Base-by-base conservation (phyloP, 768 basidiomycete species). In the Lentinula sp. region DNA sequence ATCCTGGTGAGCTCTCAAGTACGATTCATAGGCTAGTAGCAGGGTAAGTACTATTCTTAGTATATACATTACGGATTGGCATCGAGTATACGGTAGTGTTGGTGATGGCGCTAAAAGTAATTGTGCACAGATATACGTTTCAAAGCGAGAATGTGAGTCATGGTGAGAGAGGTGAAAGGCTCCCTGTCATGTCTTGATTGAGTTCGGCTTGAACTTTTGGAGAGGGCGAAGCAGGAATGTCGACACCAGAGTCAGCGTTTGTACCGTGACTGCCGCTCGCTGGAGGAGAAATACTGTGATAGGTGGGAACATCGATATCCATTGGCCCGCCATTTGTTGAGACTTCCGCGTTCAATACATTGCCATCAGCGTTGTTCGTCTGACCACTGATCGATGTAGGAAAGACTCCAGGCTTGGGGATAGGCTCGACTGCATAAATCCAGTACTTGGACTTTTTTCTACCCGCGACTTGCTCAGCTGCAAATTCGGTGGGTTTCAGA, bases 391-490 rank as follows among this genome's bases (percentile, higher is more conserved):
- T 63, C 20, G 58, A 52, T 35, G 61, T 33, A 63, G 60, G 67
- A 18, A 69, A 68, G n/a, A 74, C 64, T 28, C 73, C 76, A 7
- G 80, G 28, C 28, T 28, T 28, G 28, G 28, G 71, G 48, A 82
- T 67, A 1, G 90, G 88, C 66, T 93, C 91, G 28, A 93, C 89
- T 18, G 91, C 91, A 64, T 94, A 94, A 48, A 88, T 87, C 91
- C 91, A 92, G 70, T 86, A 93, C 68, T 89, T 92, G 68, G 91
- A 93, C 71, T 81, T 86, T 76, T 90, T 93, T 76, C 87, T 91
- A 63, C 91, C 90, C 37, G 83, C 85, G 23, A 91, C 79, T 62
- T 87, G 81, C 61, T 91, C 91, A 69, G 91, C 64, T n/a, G 87
- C 87, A 46, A 85, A 76, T 69, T 93, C 90, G 39, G 78, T 85